Evolutionary conservation across 1,139 yeast genomes (phyloP), one percentile per base, ranked within the genome.

Genomic region (Wickerhamiella infanticola): DNA sequence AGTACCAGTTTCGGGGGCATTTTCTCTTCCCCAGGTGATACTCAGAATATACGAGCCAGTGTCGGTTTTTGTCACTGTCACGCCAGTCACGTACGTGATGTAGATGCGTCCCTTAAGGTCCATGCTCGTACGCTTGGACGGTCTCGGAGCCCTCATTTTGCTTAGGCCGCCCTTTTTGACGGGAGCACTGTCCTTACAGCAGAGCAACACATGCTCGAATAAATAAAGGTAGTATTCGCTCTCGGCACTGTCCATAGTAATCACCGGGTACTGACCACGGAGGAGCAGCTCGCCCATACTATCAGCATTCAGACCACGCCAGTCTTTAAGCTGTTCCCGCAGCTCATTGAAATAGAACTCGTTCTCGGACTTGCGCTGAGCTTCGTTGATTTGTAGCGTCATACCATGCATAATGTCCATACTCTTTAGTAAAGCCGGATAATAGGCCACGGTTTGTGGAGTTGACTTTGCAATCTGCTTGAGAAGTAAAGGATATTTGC

Each of bases 301-400:
- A 50, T 72, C 73, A 45, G 83, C 68, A 52, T 79, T 79, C 63
- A 85, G 88, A n/a, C 96, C 97, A 55, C 88, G 76, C 98, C 98
- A 90, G 63, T 88, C 94, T 39, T 73, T 69, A 9, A 88, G 93
- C 49, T 90, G 72, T 39, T 77, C 82, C 46, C 74, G 71, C 41
- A 90, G 69, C 47, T 79, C 81, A 53, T 75, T 77, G 42, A 83
- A 70, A 42, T 77, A 73, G 49, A 79, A 82, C 41, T 79, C 75
- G 62, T 90, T 93, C 61, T 90, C 98, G 1, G 94, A 81, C 53
- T 86, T 72, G 63, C 99, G 75, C 65, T 88, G 95, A 9, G 95
- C 88, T 62, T 90, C 98, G 64, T 90, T 90, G 36, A 90, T 93
- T 56, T 77, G 79, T 53, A 75, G 74, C n/a, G 96, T 95, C 53